Conservation (phyloP, 106 monocot species). For the Apostasia shenzhenica region DNA sequence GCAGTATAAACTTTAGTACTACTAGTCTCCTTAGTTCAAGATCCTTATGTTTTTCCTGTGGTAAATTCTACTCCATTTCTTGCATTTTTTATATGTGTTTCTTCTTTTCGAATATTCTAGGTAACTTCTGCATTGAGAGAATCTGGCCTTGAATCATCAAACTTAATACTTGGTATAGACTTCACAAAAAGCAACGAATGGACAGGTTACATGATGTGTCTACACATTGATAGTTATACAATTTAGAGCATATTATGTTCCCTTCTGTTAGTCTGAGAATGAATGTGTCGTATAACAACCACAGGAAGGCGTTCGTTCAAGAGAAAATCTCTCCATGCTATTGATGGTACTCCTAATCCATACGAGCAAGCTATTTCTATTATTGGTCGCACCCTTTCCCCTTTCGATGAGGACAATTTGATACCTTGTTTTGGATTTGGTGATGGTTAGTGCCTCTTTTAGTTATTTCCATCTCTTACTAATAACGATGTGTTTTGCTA, state of each 20-base stretch:
- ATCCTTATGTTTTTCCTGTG: background rate
- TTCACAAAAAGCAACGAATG: slow-evolving; percentile 88
- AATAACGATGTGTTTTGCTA: slow-evolving; percentile 1
- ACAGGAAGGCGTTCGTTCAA: slow-evolving; percentile 67
- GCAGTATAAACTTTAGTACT: background rate
- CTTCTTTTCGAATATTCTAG: slow-evolving; percentile 6
- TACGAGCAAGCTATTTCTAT: slow-evolving; percentile 99
- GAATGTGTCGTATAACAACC: background rate
- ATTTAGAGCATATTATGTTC: background rate
- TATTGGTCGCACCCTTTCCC: slow-evolving; percentile 77
- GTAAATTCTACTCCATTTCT: background rate
- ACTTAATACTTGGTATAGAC: slow-evolving; percentile 71
- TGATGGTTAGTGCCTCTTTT: slow-evolving; percentile 49
- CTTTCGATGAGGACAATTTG: slow-evolving; percentile 94
- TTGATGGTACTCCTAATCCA: slow-evolving; percentile 58
- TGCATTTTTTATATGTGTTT: slow-evolving; percentile 2
- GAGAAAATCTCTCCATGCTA: slow-evolving; percentile 78
- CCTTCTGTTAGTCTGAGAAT: background rate
- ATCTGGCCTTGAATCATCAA: slow-evolving; percentile 73
- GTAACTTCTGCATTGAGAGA: slow-evolving; percentile 58
- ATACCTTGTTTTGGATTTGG: slow-evolving; percentile 99
- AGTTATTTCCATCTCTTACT: background rate
- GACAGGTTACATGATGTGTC: slow-evolving; percentile 33
- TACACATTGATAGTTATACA: background rate
- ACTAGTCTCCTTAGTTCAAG: background rate